Base-by-base conservation (phyloP, 1,284 basidiomycete genomes). In the Cryptococcus jaspeensis region DNA sequence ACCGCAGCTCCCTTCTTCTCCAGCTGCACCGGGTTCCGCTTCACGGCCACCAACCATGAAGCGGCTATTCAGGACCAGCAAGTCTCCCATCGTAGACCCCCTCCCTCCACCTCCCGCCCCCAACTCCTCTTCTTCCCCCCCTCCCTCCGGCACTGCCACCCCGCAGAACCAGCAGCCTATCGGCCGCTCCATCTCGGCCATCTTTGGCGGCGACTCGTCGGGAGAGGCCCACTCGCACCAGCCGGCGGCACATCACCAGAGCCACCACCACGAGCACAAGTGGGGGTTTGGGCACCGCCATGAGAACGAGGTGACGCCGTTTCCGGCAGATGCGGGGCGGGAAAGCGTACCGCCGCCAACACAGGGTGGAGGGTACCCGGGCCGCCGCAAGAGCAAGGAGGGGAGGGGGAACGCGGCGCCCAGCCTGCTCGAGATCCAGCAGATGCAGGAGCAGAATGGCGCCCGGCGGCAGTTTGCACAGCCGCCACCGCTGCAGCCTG, bases 301-400 rank as follows among this genome's bases (percentile, higher is more conserved):
- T 39, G 52, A 59, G 18, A 35, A 43, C 13, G 56, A 62, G 52
- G 69, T 75, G 8, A 73, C 73, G 11, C 72, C 72, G 1, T 73
- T 73, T 58, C 73, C 72, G 0, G 51, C 69, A 5, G 70, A 72
- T 54, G 55, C 60, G 9, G 68, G 69, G 1, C 52, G 60, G 50
- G 59, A 53, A 49, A 32, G 28, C 32, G 46, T 18, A 42, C 49
- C 32, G n/a, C 45, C 53, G 16, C 38, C 50, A 8, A 39, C 50
- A 25, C 50, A 25, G 23, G n/a, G 16, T 20, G 28, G 28, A 47
- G 45, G 45, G 22, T 46, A 16, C 22, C n/a, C 40, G 37, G 16
- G 22, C 48, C 18, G 25, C 51, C 18, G 25, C 51, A 39, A 32
- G 35, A 53, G 49, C 23, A 55, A 45, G 43, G 49, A 56, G 25